Evolutionary conservation across 148 eudicot species (phyloP).

Genomic region (Spergularia bocconei): DNA sequence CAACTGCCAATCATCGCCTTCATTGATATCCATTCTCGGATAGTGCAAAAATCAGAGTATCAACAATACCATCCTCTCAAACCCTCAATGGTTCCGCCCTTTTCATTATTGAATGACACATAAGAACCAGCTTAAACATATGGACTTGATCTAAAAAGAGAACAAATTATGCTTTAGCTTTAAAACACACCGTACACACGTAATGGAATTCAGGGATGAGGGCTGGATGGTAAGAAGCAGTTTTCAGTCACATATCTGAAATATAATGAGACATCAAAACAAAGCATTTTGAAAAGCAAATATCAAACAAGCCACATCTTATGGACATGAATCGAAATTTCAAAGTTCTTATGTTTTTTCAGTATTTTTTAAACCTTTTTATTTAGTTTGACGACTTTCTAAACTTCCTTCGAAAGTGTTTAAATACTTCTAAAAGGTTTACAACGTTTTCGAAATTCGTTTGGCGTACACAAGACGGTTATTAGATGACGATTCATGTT

Average conservation of each 20-base stretch:
- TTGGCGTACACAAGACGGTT: no score
- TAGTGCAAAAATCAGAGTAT: conserved; percentile 46
- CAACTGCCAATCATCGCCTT: conserved; percentile 76
- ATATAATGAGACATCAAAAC: background rate
- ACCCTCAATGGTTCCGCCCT: conserved; percentile 71
- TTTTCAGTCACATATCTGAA: background rate
- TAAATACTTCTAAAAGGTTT: no score
- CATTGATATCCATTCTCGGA: conserved; percentile 76
- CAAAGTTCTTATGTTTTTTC: no score
- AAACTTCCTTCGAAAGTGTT: no score
- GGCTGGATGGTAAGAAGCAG: background rate
- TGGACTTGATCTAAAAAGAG: conserved; percentile 71
- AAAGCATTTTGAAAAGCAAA: background rate
- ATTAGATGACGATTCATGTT: no score
- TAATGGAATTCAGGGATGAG: background rate
- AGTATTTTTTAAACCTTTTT: no score
- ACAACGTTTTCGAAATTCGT: no score
- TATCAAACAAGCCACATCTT: no score
- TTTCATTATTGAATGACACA: conserved; percentile 87
- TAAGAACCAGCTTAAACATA: conserved; percentile 76
- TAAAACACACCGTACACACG: background rate
- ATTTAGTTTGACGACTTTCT: no score
- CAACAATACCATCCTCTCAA: conserved; percentile 68
- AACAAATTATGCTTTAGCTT: conserved; percentile 14
- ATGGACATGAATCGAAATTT: no score